Percentiles rank a stretch among this genome's conserved stretches.
Conservation (phyloP, 2,329 filamentous ascomycete genomes). For the Emydomyces testavorans region DNA sequence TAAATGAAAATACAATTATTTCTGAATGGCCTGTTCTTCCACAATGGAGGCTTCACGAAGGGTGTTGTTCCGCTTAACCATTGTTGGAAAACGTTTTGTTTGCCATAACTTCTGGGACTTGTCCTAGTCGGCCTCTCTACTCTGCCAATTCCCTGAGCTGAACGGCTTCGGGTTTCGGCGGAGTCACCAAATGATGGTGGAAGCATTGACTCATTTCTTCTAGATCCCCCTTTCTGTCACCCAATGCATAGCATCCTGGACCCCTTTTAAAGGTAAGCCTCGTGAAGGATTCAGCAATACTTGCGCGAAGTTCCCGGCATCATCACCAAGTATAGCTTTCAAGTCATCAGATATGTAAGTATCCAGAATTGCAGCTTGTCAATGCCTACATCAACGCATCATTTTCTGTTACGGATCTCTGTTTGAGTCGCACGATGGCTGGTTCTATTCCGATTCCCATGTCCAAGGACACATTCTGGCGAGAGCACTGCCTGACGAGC, state of each 20-base stretch:
- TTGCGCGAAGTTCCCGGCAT: too few relatives aligned
- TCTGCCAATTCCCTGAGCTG: neutral
- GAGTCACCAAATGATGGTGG: neutral
- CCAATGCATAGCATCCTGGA: neutral
- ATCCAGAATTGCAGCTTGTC: too few relatives aligned
- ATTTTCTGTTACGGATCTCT: too few relatives aligned
- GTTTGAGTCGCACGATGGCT: too few relatives aligned
- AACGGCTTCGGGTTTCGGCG: neutral
- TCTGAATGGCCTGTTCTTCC: slow-evolving; percentile 24
- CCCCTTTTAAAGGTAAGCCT: too few relatives aligned
- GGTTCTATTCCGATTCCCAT: too few relatives aligned
- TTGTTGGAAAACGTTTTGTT: slow-evolving; percentile 36
- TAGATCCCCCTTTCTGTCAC: neutral
- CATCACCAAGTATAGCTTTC: too few relatives aligned
- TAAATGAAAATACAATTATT: slow-evolving; percentile 13
- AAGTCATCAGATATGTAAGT: too few relatives aligned
- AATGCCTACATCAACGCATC: too few relatives aligned
- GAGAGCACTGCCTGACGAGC: too few relatives aligned
- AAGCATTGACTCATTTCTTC: neutral
- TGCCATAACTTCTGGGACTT: slow-evolving; percentile 19
- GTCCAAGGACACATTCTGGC: too few relatives aligned
- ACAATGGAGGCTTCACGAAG: slow-evolving; percentile 49
- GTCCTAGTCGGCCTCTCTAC: slow-evolving; percentile 8
- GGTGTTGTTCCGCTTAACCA: slow-evolving; percentile 49
- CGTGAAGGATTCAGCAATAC: too few relatives aligned